Percentiles rank a stretch among this genome's conserved stretches.
These are phyloP conservation scores for Fonsecaea monophora DNA, from an alignment of 2,329 filamentous ascomycete species.

Conservation along the genomic window DNA sequence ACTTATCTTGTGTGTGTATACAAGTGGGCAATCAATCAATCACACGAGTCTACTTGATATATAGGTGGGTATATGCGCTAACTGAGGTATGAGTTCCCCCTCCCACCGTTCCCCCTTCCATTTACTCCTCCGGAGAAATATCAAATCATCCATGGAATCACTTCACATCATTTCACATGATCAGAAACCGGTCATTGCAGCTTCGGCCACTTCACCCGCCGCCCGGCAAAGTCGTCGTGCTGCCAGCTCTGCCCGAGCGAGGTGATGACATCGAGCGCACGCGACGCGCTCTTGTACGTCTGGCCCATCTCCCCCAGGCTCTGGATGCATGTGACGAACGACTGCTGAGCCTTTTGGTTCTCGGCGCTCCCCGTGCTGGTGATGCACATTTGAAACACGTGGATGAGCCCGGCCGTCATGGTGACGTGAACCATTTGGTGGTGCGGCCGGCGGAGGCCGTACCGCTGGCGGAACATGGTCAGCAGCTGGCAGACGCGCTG, in stretches of 20 bases:
- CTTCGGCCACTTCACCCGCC: conserved; percentile 22
- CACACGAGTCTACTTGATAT: too few species aligned
- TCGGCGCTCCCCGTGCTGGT: conserved; percentile 35
- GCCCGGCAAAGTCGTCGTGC: conserved; percentile 18
- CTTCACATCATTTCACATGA: not conserved
- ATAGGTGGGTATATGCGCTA: too few species aligned
- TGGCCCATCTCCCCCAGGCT: conserved; percentile 34
- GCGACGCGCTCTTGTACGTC: conserved; percentile 32
- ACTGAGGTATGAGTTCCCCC: too few species aligned
- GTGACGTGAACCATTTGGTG: conserved; percentile 27
- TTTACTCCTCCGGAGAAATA: not conserved
- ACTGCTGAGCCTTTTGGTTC: conserved; percentile 48
- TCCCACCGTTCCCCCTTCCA: too few species aligned
- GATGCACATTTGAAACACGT: conserved; percentile 20
- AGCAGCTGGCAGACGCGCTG: conserved; percentile 19
- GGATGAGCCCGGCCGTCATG: conserved; percentile 27
- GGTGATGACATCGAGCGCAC: conserved; percentile 34
- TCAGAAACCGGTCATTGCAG: not conserved
- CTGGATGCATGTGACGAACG: conserved; percentile 43
- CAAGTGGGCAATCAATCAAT: too few species aligned
- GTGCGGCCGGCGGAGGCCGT: conserved; percentile 22
- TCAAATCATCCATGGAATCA: not conserved
- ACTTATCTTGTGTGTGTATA: too few species aligned
- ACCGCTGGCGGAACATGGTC: conserved; percentile 10
- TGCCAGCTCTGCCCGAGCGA: conserved; percentile 25